phyloP scores from a whole-genome alignment of 768 basidiomycete genomes.

The Hypholoma fasciculare region DNA sequence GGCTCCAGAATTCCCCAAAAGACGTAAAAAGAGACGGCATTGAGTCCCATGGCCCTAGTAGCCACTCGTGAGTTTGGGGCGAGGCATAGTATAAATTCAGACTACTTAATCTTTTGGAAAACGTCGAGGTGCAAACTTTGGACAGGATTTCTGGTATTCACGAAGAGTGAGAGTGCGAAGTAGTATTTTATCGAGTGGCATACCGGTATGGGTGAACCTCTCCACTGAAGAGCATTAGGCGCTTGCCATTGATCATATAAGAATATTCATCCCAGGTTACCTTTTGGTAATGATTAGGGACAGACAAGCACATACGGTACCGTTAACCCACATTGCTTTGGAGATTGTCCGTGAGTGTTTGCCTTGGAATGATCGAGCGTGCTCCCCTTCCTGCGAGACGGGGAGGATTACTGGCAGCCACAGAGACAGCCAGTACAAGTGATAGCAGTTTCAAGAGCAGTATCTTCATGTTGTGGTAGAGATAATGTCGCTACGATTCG shows the following conservation, averaged over 20 bases:
- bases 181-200: background rate
- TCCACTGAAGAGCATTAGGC: constrained; percentile 41
- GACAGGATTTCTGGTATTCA: constrained; percentile 33
- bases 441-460: too few relatives aligned
- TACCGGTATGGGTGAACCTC: constrained; percentile 45
- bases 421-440: too few relatives aligned
- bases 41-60: constrained; percentile 39
- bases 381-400: too few relatives aligned
- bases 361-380: too few relatives aligned
- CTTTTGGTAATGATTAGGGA: constrained; percentile 17
- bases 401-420: too few relatives aligned
- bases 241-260: constrained; percentile 38
- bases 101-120: constrained; percentile 44
- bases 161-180: background rate
- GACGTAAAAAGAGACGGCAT: constrained; percentile 43
- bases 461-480: too few relatives aligned
- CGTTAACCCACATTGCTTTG: constrained; percentile 30
- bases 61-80: background rate
- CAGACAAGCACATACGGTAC: background rate
- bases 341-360: constrained; percentile 22
- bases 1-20: constrained; percentile 47
- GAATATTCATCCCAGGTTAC: constrained; percentile 49
- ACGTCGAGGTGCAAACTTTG: constrained; percentile 43
- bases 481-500: too few relatives aligned
- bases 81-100: background rate